These are phyloP conservation scores for Neurospora sp. DNA, from an alignment of 495 filamentous ascomycete species.

Conservation along the genomic window DNA sequence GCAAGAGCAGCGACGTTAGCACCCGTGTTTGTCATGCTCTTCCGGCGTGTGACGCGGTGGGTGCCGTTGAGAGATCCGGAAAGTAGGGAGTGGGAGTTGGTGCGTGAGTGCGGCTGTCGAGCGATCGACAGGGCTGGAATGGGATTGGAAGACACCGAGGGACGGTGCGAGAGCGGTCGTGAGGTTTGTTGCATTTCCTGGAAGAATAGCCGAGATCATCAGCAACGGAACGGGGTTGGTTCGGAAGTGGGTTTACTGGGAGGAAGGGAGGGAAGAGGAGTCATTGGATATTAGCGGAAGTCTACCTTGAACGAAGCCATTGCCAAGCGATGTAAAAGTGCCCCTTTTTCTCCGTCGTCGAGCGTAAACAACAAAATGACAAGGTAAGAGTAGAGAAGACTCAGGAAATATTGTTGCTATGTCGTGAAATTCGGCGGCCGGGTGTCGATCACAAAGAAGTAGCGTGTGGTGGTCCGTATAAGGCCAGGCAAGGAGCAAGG, in stretches of 20 bases:
- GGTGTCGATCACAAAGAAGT: not conserved
- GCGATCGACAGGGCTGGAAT: slow-evolving; percentile 26
- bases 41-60: slow-evolving; percentile 83
- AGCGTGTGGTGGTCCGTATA: slow-evolving; percentile 8
- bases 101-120: slow-evolving; percentile 52
- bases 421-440: slow-evolving; percentile 1
- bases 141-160: slow-evolving; percentile 32
- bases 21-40: slow-evolving; percentile 74
- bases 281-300: slow-evolving; percentile 13
- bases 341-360: slow-evolving; percentile 1
- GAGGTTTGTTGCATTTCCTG: slow-evolving; percentile 40
- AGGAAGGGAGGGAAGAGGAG: slow-evolving; percentile 18
- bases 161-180: slow-evolving; percentile 40
- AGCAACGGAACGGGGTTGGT: slow-evolving; percentile 21
- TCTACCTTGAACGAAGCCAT: slow-evolving; percentile 47
- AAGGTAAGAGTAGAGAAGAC: not conserved
- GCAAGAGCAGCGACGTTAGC: slow-evolving; percentile 66
- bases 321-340: slow-evolving; percentile 20
- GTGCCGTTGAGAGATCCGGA: slow-evolving; percentile 56
- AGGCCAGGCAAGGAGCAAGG: slow-evolving; percentile 6
- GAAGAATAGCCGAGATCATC: slow-evolving; percentile 22
- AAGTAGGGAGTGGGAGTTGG: slow-evolving; percentile 74
- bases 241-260: slow-evolving; percentile 1
- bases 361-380: not conserved
- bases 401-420: not conserved